Percentiles rank a stretch among this genome's conserved stretches.
phyloP scores from a whole-genome alignment of 306 rosid genomes.

The Quercus cerris region DNA sequence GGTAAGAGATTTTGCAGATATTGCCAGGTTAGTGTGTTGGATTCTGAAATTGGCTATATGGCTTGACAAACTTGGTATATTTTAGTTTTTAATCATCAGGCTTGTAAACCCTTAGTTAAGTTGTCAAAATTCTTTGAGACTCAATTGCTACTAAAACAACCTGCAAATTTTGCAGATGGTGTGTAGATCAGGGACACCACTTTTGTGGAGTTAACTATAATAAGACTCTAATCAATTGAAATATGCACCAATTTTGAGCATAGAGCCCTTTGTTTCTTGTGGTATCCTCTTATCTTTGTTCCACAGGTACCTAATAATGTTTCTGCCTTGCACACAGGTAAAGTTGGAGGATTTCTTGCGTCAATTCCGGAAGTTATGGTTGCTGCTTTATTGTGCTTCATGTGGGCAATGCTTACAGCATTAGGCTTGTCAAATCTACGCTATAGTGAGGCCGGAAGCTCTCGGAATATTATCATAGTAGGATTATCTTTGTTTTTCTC shows the following conservation, averaged over 20 bases:
- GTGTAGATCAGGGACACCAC: background rate
- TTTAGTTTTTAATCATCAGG: background rate
- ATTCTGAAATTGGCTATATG: background rate
- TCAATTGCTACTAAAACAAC: background rate
- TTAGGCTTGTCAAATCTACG: constrained; percentile 96
- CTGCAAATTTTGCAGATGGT: background rate
- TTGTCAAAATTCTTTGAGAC: background rate
- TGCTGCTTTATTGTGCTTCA: constrained; percentile 95
- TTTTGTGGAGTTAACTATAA: background rate
- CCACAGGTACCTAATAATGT: background rate
- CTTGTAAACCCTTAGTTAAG: background rate
- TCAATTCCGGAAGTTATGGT: constrained; percentile 96
- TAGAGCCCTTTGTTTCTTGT: background rate
- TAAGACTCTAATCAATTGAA: background rate
- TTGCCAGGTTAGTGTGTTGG: constrained; percentile 3
- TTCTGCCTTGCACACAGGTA: constrained; percentile 49
- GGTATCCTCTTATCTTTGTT: background rate
- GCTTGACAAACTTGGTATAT: background rate
- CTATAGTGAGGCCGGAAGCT: constrained; percentile 98
- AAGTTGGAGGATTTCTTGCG: constrained; percentile 95
- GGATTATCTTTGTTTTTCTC: constrained; percentile 93
- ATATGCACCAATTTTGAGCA: background rate
- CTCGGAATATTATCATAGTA: constrained; percentile 92
- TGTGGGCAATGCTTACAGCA: constrained; percentile 99
- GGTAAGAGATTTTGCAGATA: background rate